Percentiles rank a stretch among this genome's conserved stretches.
phyloP scores from a whole-genome alignment of 169 alveolate genomes.

The Plasmodium sp. region DNA sequence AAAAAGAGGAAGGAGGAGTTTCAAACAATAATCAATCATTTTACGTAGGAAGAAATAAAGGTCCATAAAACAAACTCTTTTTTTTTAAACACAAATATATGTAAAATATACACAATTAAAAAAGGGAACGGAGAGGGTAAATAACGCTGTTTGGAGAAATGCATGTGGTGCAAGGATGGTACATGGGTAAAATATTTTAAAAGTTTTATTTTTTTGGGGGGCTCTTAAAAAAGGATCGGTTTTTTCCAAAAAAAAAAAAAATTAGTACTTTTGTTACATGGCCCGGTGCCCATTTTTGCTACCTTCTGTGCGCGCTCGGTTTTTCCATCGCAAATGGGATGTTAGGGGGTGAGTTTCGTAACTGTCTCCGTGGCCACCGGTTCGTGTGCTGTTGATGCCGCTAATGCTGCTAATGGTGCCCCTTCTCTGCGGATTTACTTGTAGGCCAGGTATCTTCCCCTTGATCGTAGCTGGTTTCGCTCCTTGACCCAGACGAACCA shows the following conservation, averaged over 20 bases:
- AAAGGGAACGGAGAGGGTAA: background rate
- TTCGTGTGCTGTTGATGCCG: background rate
- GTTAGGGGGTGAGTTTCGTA: background rate
- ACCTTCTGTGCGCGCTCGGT: background rate
- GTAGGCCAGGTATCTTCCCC: background rate
- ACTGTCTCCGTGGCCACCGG: background rate
- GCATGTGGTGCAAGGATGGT: background rate
- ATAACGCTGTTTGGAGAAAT: background rate
- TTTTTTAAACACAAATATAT: background rate
- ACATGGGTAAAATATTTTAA: too few species aligned
- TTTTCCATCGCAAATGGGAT: background rate
- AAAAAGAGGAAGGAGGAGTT: background rate
- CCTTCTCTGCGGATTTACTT: background rate
- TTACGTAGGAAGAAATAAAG: background rate
- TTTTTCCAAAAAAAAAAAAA: too few species aligned
- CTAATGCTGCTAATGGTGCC: background rate
- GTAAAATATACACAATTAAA: background rate
- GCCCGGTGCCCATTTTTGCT: background rate
- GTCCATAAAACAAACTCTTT: background rate
- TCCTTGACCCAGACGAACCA: conserved; percentile 30
- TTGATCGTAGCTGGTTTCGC: background rate
- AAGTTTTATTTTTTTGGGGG: too few species aligned
- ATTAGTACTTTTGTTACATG: background rate
- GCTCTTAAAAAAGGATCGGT: background rate
- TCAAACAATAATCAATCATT: background rate